phyloP scores from a whole-genome alignment of 192 early-diverging fungal genomes.

The Backusella mclennaniae region DNA sequence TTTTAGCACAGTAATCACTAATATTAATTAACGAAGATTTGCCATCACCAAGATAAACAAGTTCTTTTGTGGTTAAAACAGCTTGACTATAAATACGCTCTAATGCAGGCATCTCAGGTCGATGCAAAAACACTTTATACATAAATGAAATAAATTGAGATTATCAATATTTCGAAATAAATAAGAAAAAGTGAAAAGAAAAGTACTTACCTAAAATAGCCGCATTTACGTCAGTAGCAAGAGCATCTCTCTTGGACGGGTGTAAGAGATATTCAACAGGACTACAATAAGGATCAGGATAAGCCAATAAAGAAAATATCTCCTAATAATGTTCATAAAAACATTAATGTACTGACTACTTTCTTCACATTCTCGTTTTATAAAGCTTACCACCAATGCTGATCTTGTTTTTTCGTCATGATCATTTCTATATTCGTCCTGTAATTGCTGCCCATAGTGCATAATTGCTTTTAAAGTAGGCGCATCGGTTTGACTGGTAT shows the following conservation, averaged over 20 bases:
- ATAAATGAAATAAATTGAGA: not conserved
- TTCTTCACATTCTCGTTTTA: not conserved
- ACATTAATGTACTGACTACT: not conserved
- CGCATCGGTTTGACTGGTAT: not conserved
- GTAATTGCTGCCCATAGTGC: slow-evolving; percentile 49
- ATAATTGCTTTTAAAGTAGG: slow-evolving; percentile 34
- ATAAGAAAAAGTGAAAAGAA: not conserved
- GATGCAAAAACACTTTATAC: slow-evolving; percentile 4
- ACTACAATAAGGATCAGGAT: slow-evolving; percentile 61
- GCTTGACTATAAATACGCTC: slow-evolving; percentile 27
- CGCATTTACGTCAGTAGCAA: slow-evolving; percentile 68
- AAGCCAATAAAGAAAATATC: slow-evolving; percentile 75
- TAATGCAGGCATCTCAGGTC: slow-evolving; percentile 21
- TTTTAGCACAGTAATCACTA: slow-evolving; percentile 1
- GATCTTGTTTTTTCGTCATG: not conserved
- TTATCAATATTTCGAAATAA: not conserved
- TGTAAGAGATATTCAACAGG: slow-evolving; percentile 57
- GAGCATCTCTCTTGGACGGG: slow-evolving; percentile 47
- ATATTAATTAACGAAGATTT: slow-evolving; percentile 23
- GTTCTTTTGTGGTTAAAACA: slow-evolving; percentile 18
- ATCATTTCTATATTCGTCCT: slow-evolving; percentile 48
- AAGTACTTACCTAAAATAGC: slow-evolving; percentile 53
- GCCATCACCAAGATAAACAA: slow-evolving; percentile 18
- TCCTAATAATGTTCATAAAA: slow-evolving; percentile 41
- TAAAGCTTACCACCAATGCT: slow-evolving; percentile 15